Base-by-base conservation (phyloP, 1,284 basidiomycete species). In the Rhodotorula sp. region DNA sequence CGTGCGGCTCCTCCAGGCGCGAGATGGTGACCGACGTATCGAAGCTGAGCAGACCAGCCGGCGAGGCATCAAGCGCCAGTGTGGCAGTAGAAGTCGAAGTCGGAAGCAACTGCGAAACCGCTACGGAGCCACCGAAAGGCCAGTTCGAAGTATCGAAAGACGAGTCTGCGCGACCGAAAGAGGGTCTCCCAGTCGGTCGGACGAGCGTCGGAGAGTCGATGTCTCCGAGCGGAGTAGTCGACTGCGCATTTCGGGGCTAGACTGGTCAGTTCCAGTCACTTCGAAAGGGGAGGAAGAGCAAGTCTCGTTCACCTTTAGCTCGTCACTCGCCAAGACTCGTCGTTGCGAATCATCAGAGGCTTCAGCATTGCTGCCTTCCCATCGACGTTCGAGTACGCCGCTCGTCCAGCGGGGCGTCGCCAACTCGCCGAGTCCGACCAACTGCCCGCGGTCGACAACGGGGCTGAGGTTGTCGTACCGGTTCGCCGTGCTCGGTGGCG, bases 351-450 rank as follows among this genome's bases (percentile, higher is more conserved):
- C 38, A 43, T 10, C 38, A 43, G 38, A 43, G 38, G 2, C 12
- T 43, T 43, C 38, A 43, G 38, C 12, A 12, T 23, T 26, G n/a
- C 38, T 45, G 31, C 19, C 16, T 5, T 43, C 43, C 60, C 77
- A 77, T 58, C 70, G 67, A 54, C 64, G 63, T 60, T 71, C 75
- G 48, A 71, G 63, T 23, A 65, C 74, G 16, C 45, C 74, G 55
- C 68, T 77, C 67, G 87, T 86, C 95, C 94, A 99, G 74, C 94
- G 87, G 52, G 95, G 95, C n/a, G 95, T 98, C 12, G 93, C 85
- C n/a, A 98, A 87, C 82, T 98, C 95, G 52, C 95, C 95, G 16
- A 98, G 91, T 28, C 95, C 95, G 66, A 98, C 88, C 55, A 98
- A 87, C 34, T 88, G 91, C 23, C 89, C 86, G 67, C 95, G 86